These are phyloP conservation scores for Colletotrichum theobromicola DNA, from an alignment of 2,329 filamentous ascomycete genomes.

Conservation along the genomic window DNA sequence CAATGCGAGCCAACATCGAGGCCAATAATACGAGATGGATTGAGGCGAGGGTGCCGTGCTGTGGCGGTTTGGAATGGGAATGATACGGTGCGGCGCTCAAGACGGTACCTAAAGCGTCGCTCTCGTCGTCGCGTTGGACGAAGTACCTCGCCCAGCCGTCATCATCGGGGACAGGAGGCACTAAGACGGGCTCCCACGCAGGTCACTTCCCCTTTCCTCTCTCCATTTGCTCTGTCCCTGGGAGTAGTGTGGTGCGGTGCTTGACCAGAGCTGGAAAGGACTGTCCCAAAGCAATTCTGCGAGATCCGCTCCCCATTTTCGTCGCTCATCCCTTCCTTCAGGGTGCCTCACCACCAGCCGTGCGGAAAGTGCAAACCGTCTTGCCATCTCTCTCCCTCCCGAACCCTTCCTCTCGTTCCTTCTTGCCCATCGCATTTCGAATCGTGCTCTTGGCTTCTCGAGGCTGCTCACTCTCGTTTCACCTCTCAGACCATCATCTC, in stretches of 20 bases:
- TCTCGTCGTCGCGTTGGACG: not conserved
- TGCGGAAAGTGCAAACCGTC: not conserved
- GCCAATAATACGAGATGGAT: conserved; percentile 14
- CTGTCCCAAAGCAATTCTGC: not conserved
- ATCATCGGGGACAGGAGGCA: not conserved
- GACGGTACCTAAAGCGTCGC: not conserved
- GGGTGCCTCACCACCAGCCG: not conserved
- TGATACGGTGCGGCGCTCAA: not conserved
- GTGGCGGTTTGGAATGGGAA: conserved; percentile 13
- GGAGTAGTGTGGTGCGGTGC: not conserved
- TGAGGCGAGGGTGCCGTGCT: conserved; percentile 12
- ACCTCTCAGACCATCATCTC: not conserved
- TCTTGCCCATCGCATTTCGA: not conserved
- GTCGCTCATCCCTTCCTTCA: conserved; percentile 3
- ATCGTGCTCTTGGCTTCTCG: not conserved
- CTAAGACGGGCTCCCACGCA: not conserved
- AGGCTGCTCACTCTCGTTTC: conserved; percentile 10
- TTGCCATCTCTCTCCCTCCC: not conserved
- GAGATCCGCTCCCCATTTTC: not conserved
- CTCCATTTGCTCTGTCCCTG: not conserved
- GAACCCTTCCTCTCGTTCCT: not conserved
- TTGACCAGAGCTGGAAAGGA: not conserved
- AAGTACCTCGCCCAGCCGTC: not conserved
- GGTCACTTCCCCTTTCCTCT: not conserved
- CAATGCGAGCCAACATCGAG: not conserved